These are phyloP conservation scores for Chrysoporthe puriensis DNA, from an alignment of 2,329 filamentous ascomycete species.

Conservation along the genomic window DNA sequence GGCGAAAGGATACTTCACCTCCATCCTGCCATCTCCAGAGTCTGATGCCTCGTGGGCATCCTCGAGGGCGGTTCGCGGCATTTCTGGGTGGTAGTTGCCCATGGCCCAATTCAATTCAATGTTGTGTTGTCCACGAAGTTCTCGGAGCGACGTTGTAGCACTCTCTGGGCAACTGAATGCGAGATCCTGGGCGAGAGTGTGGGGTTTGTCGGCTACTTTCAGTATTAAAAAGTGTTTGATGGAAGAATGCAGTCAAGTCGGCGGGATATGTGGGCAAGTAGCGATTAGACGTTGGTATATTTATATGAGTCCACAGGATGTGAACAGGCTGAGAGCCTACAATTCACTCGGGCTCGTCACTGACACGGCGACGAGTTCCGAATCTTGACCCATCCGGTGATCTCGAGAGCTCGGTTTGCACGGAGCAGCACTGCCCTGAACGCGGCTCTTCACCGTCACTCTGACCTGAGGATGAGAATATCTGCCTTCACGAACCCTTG, in stretches of 20 bases:
- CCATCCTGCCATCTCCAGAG: slow-evolving; percentile 9
- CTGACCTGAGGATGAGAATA: too few species aligned
- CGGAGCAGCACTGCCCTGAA: too few species aligned
- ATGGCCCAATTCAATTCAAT: background rate
- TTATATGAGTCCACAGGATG: background rate
- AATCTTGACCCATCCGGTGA: too few species aligned
- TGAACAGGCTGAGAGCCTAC: background rate
- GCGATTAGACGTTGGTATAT: slow-evolving; percentile 1
- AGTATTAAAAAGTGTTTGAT: background rate
- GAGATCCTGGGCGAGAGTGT: background rate
- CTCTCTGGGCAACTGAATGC: background rate
- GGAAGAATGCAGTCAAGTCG: background rate
- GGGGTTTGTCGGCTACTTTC: background rate
- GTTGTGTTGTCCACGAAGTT: background rate
- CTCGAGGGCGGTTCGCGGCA: slow-evolving; percentile 14
- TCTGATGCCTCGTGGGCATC: slow-evolving; percentile 28
- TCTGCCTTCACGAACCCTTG: too few species aligned
- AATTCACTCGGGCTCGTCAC: background rate
- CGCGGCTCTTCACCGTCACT: too few species aligned
- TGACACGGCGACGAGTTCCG: background rate
- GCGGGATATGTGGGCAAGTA: background rate
- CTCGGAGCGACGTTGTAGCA: background rate
- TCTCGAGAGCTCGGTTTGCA: too few species aligned
- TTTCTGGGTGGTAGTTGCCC: background rate
- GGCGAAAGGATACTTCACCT: slow-evolving; percentile 31